Evolutionary conservation across 352 stramenopile genomes (phyloP).

Genomic region (Pythium brassicae): DNA sequence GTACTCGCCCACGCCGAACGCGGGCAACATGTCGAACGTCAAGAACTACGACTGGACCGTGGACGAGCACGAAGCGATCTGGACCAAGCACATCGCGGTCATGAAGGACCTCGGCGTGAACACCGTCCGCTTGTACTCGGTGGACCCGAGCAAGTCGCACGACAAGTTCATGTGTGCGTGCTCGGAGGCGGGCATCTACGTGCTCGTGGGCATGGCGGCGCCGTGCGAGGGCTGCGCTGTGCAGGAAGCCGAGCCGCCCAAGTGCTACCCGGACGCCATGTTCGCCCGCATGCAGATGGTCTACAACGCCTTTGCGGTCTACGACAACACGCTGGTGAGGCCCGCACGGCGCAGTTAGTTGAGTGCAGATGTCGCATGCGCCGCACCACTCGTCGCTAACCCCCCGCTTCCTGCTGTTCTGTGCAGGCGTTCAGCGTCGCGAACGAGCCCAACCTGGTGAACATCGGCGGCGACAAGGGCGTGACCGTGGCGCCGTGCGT

Average conservation of each 20-base stretch:
- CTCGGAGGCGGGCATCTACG: slow-evolving; percentile 45
- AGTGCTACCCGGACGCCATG: slow-evolving; percentile 42
- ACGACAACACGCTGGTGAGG: slow-evolving; percentile 43
- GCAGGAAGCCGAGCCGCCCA: slow-evolving; percentile 23
- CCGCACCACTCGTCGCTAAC: not conserved
- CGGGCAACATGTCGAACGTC: slow-evolving; percentile 27
- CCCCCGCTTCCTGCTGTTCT: not conserved
- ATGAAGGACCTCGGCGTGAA: slow-evolving; percentile 67
- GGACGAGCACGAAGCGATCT: slow-evolving; percentile 54
- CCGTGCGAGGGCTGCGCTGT: slow-evolving; percentile 35
- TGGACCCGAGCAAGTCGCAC: slow-evolving; percentile 56
- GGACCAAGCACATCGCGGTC: slow-evolving; percentile 39
- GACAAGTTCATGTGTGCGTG: slow-evolving; percentile 78
- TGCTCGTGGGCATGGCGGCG: slow-evolving; percentile 42
- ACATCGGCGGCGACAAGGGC: slow-evolving; percentile 16
- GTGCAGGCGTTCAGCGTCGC: slow-evolving; percentile 33
- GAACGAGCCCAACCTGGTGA: slow-evolving; percentile 54
- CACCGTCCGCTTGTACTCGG: slow-evolving; percentile 60
- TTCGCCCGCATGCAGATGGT: slow-evolving; percentile 37
- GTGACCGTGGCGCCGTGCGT: slow-evolving; percentile 35
- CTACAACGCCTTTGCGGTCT: slow-evolving; percentile 54
- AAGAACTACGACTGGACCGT: slow-evolving; percentile 61
- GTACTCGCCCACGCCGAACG: slow-evolving; percentile 69
- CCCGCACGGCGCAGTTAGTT: too few species aligned
- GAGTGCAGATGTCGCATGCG: not conserved